A percentile compares a stretch with the other conserved stretches of the same genome.
Evolutionary conservation across 306 rosid species (phyloP).

Genomic region (Leucaena leucocephala): DNA sequence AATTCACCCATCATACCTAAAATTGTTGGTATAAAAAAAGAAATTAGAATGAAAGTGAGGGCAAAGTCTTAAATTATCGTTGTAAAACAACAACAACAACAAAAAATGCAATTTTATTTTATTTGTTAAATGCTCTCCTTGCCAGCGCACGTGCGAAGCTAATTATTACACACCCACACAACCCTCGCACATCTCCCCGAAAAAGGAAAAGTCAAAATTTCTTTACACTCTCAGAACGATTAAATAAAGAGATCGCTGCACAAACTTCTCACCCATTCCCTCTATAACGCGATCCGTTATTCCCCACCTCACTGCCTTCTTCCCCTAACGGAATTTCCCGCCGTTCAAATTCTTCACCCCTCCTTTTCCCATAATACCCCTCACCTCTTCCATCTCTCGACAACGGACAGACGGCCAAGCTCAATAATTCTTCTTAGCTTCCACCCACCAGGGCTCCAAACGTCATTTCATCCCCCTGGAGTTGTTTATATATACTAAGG

Average conservation of each 20-base stretch:
- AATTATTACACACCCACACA: constrained; percentile 67
- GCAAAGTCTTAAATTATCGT: no score
- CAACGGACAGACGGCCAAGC: background rate
- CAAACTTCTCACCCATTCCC: constrained; percentile 45
- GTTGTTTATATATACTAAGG: constrained; percentile 46
- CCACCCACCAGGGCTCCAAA: constrained; percentile 33
- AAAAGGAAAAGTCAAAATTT: constrained; percentile 46
- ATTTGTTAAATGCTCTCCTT: background rate
- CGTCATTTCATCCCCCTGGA: constrained; percentile 25
- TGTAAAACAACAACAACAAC: no score
- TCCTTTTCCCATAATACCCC: constrained; percentile 28
- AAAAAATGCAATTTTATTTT: no score
- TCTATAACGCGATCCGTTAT: constrained; percentile 81
- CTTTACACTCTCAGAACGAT: constrained; percentile 26
- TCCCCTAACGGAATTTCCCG: constrained; percentile 56
- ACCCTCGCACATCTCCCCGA: constrained; percentile 28
- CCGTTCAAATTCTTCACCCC: constrained; percentile 14
- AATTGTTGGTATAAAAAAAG: no score
- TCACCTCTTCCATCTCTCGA: background rate
- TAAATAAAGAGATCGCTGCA: background rate
- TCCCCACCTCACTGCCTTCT: constrained; percentile 29
- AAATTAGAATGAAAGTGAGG: no score
- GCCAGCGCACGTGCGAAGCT: constrained; percentile 73
- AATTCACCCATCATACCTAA: no score
- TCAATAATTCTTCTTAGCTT: no score